Evolutionary conservation across 352 stramenopile genomes (phyloP).

Genomic region (Pythium aquatile): DNA sequence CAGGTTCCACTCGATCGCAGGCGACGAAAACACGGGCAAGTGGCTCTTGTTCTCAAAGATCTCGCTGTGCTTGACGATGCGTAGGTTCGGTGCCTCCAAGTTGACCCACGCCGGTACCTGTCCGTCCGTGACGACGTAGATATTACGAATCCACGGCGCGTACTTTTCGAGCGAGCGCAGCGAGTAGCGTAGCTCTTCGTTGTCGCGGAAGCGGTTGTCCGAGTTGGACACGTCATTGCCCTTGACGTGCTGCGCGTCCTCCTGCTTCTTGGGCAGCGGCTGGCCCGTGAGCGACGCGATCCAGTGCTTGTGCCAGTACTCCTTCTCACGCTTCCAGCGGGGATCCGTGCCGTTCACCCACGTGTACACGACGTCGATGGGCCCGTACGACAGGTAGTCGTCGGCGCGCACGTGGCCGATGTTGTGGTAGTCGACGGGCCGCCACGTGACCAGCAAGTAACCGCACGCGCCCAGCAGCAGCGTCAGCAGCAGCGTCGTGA

Average conservation of each 20-base stretch:
- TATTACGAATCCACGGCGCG: conserved; percentile 92
- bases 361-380: conserved; percentile 96
- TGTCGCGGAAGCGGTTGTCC: conserved; percentile 93
- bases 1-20: conserved; percentile 93
- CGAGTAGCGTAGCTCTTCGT: conserved; percentile 92
- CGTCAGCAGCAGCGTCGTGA: conserved; percentile 2
- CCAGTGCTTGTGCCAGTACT: conserved; percentile 89
- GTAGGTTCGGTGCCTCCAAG: conserved; percentile 72
- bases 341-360: conserved; percentile 96
- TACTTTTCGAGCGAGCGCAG: conserved; percentile 93
- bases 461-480: conserved; percentile 13
- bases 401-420: conserved; percentile 60
- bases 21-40: conserved; percentile 93
- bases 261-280: conserved; percentile 54
- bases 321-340: conserved; percentile 88
- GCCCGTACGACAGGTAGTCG: conserved; percentile 67
- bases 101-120: conserved; percentile 94
- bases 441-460: conserved; percentile 24
- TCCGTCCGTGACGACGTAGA: conserved; percentile 94
- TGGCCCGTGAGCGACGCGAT: conserved; percentile 82
- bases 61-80: conserved; percentile 86
- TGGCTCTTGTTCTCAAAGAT: conserved; percentile 91
- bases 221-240: conserved; percentile 72
- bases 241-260: conserved; percentile 45
- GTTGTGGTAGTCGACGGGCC: conserved; percentile 42